Conservation (phyloP, 1,139 yeast genomes). For the Candida smagusa region DNA sequence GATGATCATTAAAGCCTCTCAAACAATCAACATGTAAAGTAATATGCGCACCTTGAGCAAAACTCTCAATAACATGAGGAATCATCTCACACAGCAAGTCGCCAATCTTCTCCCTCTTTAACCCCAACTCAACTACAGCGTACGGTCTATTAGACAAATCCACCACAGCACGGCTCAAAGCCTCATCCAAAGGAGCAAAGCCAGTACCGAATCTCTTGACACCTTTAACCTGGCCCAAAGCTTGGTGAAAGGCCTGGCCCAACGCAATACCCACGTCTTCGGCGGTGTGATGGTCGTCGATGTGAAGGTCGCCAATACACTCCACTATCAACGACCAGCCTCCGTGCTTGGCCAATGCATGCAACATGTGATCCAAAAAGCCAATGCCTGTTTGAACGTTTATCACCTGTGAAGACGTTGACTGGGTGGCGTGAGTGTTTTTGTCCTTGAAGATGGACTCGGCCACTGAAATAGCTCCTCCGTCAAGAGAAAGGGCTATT, state of each 20-base stretch:
- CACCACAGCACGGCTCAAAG: constrained; percentile 89
- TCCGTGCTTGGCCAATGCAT: constrained; percentile 92
- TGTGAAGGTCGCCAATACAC: constrained; percentile 91
- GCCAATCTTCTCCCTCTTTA: constrained; percentile 90
- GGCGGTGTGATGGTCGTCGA: constrained; percentile 95
- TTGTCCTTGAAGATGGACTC: constrained; percentile 45
- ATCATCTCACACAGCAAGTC: constrained; percentile 94
- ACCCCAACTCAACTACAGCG: constrained; percentile 85
- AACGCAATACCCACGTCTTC: constrained; percentile 94
- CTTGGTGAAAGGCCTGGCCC: constrained; percentile 85
- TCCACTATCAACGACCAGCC: constrained; percentile 93
- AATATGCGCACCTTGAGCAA: constrained; percentile 87
- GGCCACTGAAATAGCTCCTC: constrained; percentile 66
- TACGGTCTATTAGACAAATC: constrained; percentile 91
- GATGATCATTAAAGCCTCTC: constrained; percentile 93
- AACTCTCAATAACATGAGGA: constrained; percentile 91
- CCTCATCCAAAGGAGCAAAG: constrained; percentile 95
- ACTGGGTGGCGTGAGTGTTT: constrained; percentile 57
- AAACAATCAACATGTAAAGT: constrained; percentile 93
- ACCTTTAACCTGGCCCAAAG: constrained; percentile 86
- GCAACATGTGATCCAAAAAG: constrained; percentile 94
- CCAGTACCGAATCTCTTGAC: constrained; percentile 93
- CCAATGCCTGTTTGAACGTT: constrained; percentile 90
- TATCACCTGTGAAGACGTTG: constrained; percentile 65
- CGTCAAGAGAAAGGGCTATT: constrained; percentile 79